These are phyloP conservation scores for Stachybotrys elegans DNA, from an alignment of 2,329 filamentous ascomycete genomes.

Conservation along the genomic window DNA sequence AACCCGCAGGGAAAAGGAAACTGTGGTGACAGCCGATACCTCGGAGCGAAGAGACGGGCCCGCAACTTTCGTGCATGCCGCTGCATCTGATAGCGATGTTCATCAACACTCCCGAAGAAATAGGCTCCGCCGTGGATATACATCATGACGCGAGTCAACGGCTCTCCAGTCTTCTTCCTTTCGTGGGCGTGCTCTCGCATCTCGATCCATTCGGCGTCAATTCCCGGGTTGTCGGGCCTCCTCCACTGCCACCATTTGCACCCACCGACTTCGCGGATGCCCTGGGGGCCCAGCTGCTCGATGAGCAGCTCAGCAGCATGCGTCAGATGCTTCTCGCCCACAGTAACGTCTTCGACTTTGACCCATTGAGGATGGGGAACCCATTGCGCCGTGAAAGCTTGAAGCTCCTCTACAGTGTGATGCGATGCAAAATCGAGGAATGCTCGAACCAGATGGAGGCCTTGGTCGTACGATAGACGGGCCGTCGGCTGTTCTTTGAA, in stretches of 20 bases:
- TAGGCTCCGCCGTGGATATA: constrained; percentile 95
- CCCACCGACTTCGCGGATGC: constrained; percentile 72
- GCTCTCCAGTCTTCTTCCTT: constrained; percentile 56
- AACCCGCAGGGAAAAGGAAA: constrained; percentile 94
- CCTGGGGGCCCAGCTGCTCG: constrained; percentile 71
- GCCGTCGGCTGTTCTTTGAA: constrained; percentile 76
- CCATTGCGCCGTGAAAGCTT: constrained; percentile 87
- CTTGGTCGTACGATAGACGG: constrained; percentile 91
- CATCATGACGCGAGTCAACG: constrained; percentile 74
- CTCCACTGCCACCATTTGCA: constrained; percentile 89
- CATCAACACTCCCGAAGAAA: constrained; percentile 92
- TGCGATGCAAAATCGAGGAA: constrained; percentile 83
- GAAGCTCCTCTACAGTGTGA: constrained; percentile 88
- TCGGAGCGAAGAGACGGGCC: constrained; percentile 79
- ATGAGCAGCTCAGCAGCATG: constrained; percentile 63
- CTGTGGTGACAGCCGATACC: constrained; percentile 84
- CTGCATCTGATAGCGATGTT: constrained; percentile 98
- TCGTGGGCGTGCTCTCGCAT: constrained; percentile 73
- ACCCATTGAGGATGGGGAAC: constrained; percentile 89
- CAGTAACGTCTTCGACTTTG: constrained; percentile 63
- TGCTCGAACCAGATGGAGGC: constrained; percentile 76
- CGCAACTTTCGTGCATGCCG: constrained; percentile 91
- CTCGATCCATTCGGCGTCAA: constrained; percentile 93
- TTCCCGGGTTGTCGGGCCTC: constrained; percentile 50
- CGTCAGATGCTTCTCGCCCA: constrained; percentile 59